Evolutionary conservation across 257 asterid species (phyloP).

Genomic region (Rauvolfia tetraphylla): DNA sequence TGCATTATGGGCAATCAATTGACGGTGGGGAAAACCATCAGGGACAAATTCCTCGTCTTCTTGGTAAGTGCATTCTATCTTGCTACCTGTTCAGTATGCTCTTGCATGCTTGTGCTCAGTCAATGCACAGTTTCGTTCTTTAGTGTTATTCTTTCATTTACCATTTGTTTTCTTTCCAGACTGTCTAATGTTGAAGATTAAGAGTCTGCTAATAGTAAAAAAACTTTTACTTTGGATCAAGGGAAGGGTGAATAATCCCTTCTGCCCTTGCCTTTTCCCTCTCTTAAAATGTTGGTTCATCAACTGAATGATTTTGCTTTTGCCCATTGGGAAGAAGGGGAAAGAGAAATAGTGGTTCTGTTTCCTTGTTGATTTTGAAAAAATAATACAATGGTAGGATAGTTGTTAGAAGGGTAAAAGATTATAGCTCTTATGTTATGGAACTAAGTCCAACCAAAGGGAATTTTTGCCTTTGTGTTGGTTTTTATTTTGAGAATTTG

Average conservation of each 20-base stretch:
- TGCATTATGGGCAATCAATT: conserved; percentile 73
- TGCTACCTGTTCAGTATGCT: neutral
- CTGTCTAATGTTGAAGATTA: neutral
- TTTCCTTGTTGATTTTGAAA: neutral
- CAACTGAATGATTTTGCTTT: neutral
- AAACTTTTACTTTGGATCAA: neutral
- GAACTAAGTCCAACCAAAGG: neutral
- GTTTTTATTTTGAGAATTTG: neutral
- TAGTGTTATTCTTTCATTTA: neutral
- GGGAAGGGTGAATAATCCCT: neutral
- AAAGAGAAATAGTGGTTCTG: neutral
- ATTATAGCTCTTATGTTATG: no score
- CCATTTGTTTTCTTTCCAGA: neutral
- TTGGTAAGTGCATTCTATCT: conserved; percentile 51
- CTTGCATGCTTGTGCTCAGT: neutral
- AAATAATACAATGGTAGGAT: no score
- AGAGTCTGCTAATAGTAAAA: neutral
- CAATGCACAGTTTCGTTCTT: neutral
- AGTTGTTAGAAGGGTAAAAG: no score
- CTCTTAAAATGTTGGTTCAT: no score
- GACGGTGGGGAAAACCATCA: conserved; percentile 55
- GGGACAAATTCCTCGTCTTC: conserved; percentile 95
- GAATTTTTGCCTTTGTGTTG: neutral
- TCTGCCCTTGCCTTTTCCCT: neutral
- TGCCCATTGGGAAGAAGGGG: neutral